Percentiles rank a stretch among this genome's conserved stretches.
These are phyloP conservation scores for Salvia rosmarinus DNA, from an alignment of 257 asterid genomes.

Conservation along the genomic window DNA sequence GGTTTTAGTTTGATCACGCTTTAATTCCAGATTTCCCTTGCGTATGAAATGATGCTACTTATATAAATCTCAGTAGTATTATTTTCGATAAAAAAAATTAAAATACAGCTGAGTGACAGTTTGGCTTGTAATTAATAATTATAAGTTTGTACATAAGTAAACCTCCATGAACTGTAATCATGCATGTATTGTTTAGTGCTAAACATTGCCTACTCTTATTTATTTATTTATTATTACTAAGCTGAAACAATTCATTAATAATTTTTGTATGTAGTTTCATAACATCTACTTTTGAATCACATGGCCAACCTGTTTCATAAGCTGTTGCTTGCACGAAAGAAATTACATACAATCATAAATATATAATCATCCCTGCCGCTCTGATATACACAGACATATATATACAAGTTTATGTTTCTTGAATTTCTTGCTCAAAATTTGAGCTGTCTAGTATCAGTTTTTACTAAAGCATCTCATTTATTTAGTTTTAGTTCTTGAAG, in stretches of 20 bases:
- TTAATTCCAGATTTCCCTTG: too few relatives aligned
- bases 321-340: slow-evolving; percentile 1
- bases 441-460: too few relatives aligned
- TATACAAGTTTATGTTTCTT: not conserved
- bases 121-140: not conserved
- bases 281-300: not conserved
- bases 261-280: not conserved
- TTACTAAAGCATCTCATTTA: too few relatives aligned
- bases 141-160: not conserved
- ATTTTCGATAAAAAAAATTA: not conserved
- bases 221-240: not conserved
- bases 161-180: not conserved
- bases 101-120: not conserved
- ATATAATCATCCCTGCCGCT: not conserved
- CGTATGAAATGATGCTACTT: not conserved
- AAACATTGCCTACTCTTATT: not conserved
- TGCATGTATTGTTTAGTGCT: not conserved
- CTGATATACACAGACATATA: not conserved
- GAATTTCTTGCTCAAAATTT: slow-evolving; percentile 1
- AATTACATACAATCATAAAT: not conserved
- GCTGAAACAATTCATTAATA: not conserved
- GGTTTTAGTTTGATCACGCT: too few relatives aligned
- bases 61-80: not conserved
- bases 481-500: too few relatives aligned
- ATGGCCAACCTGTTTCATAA: not conserved